Evolutionary conservation across 2,329 filamentous ascomycete species (phyloP), one percentile per base, ranked within the genome.

Genomic region (Neofusicoccum laricinum): DNA sequence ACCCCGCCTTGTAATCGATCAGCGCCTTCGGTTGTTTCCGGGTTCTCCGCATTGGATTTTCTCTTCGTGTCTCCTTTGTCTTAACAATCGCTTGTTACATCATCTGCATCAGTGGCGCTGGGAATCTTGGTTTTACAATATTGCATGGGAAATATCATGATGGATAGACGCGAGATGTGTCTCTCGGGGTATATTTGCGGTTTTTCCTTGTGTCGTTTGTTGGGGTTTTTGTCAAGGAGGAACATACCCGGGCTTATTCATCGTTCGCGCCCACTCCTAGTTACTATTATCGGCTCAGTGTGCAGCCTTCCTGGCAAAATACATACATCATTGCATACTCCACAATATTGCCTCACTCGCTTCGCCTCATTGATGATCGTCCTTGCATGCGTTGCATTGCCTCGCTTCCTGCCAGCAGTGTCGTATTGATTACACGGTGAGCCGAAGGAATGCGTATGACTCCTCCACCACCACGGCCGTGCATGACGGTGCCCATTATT

Each of bases 51-150:
- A 49, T 43, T 6, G n/a, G 25, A 17, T 34, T 40, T 63, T 55
- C 19, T 43, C 17, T 46, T 34, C 15, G 12, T 19, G 17, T 64
- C 50, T 64, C 61, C 50, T 46, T 64, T 57, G 43, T 55, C 49
- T 63, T 63, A 45, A 53, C 48, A 51, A 63, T 50, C 61, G 51
- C 51, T 51, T 48, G 34, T 63, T 36, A 45, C 57, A 53, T 55
- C 49, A 55, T 55, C 38, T 64, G 61, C 61, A 64, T 64, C 61
- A 58, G 40, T 57, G 61, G 61, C 50, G 61, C 61, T 55, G 50
- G 61, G 58, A 36, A 41, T 53, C 21, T 51, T 15, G 38, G 21
- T 55, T 55, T 45, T 63, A 34, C 30, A 34, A 63, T 43, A 45
- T 43, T 64, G 49, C 51, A 63, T 63, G 38, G 55, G 40, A 19